Conservation (phyloP, 2,329 filamentous ascomycete genomes). For the Byssoonygena ceratinophila region DNA sequence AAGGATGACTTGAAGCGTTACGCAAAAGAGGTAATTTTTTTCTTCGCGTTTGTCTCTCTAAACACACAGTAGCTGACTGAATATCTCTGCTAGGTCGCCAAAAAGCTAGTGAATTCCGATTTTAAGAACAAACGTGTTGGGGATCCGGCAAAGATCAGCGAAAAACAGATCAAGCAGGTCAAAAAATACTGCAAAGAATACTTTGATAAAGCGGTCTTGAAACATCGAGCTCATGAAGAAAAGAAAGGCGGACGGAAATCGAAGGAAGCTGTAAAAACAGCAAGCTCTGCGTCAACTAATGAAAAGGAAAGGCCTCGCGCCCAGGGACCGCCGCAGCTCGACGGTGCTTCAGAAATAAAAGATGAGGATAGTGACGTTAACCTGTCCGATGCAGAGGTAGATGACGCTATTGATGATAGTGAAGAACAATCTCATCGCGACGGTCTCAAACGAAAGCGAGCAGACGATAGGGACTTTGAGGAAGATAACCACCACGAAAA, state of each 20-base stretch:
- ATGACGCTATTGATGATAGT: slow-evolving; percentile 29
- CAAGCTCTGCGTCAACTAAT: slow-evolving; percentile 10
- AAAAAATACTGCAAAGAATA: slow-evolving; percentile 76
- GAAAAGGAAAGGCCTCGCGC: neutral
- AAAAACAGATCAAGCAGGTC: slow-evolving; percentile 70
- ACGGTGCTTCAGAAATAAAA: slow-evolving; percentile 7
- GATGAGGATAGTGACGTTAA: slow-evolving; percentile 26
- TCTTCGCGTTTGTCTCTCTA: slow-evolving; percentile 16
- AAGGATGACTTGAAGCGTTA: slow-evolving; percentile 62
- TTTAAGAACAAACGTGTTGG: slow-evolving; percentile 81
- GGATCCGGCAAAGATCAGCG: slow-evolving; percentile 64
- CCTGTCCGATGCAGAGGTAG: slow-evolving; percentile 34
- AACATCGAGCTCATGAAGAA: slow-evolving; percentile 60
- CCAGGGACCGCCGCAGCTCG: slow-evolving; percentile 11
- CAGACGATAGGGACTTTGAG: slow-evolving; percentile 34
- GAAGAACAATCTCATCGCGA: slow-evolving; percentile 36
- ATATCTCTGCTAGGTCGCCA: slow-evolving; percentile 46
- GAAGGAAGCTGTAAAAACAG: slow-evolving; percentile 12
- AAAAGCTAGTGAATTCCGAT: slow-evolving; percentile 83
- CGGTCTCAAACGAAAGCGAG: slow-evolving; percentile 54
- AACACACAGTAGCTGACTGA: slow-evolving; percentile 32
- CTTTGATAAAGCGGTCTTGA: slow-evolving; percentile 73
- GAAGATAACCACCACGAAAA: slow-evolving; percentile 25
- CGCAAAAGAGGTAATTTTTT: slow-evolving; percentile 53
- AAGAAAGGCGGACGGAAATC: slow-evolving; percentile 45